These are phyloP conservation scores for Nannochloris sp. DNA, from an alignment of 139 green algal genomes.

Conservation along the genomic window DNA sequence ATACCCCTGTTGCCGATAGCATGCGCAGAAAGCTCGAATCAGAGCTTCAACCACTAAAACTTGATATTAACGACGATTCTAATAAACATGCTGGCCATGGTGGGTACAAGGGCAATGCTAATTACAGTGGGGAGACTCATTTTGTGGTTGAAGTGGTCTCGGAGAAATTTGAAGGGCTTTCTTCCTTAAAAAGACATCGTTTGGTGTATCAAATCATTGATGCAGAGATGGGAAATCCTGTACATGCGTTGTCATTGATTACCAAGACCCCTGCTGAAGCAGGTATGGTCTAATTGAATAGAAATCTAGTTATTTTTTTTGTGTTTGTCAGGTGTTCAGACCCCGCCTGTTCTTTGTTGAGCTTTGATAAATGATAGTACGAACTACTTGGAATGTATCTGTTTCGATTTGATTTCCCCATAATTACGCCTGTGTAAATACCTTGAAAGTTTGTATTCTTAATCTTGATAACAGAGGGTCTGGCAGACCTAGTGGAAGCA, in stretches of 20 bases:
- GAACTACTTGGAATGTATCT: too few relatives aligned
- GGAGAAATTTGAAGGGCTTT: constrained; percentile 44
- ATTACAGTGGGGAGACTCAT: constrained; percentile 44
- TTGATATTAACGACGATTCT: constrained; percentile 52
- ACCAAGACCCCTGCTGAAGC: constrained; percentile 53
- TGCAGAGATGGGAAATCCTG: constrained; percentile 40
- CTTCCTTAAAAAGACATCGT: constrained; percentile 51
- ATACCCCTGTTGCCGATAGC: constrained; percentile 31
- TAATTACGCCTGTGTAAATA: too few relatives aligned
- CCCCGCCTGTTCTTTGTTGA: too few relatives aligned
- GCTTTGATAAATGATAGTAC: too few relatives aligned
- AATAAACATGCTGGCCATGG: constrained; percentile 49
- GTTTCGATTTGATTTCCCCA: too few relatives aligned
- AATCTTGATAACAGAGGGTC: too few relatives aligned
- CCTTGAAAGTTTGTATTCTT: too few relatives aligned
- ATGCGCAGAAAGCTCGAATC: constrained; percentile 34
- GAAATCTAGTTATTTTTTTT: too few relatives aligned
- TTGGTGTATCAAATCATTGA: constrained; percentile 48
- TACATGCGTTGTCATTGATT: constrained; percentile 52
- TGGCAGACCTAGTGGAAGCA: too few relatives aligned
- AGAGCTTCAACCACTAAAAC: constrained; percentile 17
- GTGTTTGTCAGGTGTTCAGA: too few relatives aligned
- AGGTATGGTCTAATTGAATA: too few relatives aligned
- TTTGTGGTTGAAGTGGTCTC: constrained; percentile 50
- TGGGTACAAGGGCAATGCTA: neutral